A percentile compares a stretch with the other conserved stretches of the same genome.
phyloP scores from a whole-genome alignment of 371 early-diverging fungal genomes.

The Syncephalis fuscata region DNA sequence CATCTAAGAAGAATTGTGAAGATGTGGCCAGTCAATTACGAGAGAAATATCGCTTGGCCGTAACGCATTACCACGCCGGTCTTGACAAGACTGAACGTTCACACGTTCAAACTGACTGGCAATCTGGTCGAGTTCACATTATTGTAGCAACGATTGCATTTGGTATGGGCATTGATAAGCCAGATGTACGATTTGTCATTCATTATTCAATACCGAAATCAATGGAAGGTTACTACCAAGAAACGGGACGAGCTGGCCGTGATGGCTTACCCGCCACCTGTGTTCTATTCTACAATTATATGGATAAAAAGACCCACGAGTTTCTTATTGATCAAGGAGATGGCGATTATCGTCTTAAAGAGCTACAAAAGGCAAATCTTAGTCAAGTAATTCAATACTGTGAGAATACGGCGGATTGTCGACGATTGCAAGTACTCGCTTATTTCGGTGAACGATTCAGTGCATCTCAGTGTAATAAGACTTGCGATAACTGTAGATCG shows the following conservation, averaged over 20 bases:
- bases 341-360: slow-evolving; percentile 69
- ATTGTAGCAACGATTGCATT: slow-evolving; percentile 99
- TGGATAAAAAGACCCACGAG: slow-evolving; percentile 53
- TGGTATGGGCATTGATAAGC: slow-evolving; percentile 98
- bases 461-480: slow-evolving; percentile 40
- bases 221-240: slow-evolving; percentile 99
- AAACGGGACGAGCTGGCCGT: slow-evolving; percentile 97
- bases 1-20: slow-evolving; percentile 77
- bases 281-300: slow-evolving; percentile 74
- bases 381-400: slow-evolving; percentile 84
- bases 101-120: slow-evolving; percentile 83
- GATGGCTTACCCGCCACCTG: slow-evolving; percentile 85
- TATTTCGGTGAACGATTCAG: slow-evolving; percentile 95
- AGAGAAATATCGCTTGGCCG: slow-evolving; percentile 21
- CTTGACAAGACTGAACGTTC: slow-evolving; percentile 71
- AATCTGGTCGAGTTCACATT: slow-evolving; percentile 52
- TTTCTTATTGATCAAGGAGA: slow-evolving; percentile 81
- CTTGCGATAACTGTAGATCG: slow-evolving; percentile 89
- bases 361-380: slow-evolving; percentile 71
- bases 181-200: slow-evolving; percentile 97
- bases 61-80: slow-evolving; percentile 90
- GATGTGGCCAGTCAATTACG: slow-evolving; percentile 57
- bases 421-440: slow-evolving; percentile 76
- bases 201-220: slow-evolving; percentile 93
- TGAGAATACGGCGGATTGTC: slow-evolving; percentile 88